Evolutionary conservation across 2,329 filamentous ascomycete species (phyloP), one percentile per base, ranked within the genome.

Genomic region (Aspergillus unguis): DNA sequence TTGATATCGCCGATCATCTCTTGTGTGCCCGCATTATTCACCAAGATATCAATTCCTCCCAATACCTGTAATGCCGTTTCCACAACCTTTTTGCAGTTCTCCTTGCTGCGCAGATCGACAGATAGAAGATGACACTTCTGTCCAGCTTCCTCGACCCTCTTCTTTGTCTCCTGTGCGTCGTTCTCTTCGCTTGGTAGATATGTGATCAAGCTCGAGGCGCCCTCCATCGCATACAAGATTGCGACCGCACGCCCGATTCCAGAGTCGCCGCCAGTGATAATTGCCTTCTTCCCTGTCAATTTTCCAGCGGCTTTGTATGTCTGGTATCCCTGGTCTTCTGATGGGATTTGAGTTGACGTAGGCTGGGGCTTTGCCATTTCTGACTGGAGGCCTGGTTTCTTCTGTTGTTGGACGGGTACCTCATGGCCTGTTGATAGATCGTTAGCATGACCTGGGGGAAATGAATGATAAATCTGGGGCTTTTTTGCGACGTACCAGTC

Each of bases 211-310:
- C 80, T 83, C 57, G 88, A 83, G 10, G 87, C 88, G 5, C 88
- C 90, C 70, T 94, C 90, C 79, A 90, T 86, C 36, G 88, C 88
- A 62, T 86, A 94, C 0, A 94, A 77, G 11, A 92, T 79, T 1
- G 89, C 87, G 1, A 85, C 82, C 1, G 89, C 85, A 35, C 87
- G 83, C 5, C 89, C 88, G 58, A 94, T 92, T 1, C 89, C 88
- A 5, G 82, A 86, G 70, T 92, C 88, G 3, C 89, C 89, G 11
- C 88, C 88, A 0, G 89, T 92, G 63, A 94, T 92, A 53, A 94
- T 71, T 6, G 88, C 88, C 54, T 83, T 87, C 71, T 86, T 88
- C 56, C 84, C 88, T 62, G 82, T 72, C 5, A 94, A 81, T 73
- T 94, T 95, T 44, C 84, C 85, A 1, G 88, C 86, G 3, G 87